phyloP scores from a whole-genome alignment of 2,329 filamentous ascomycete genomes.

The Penicillium psychrosexuale region DNA sequence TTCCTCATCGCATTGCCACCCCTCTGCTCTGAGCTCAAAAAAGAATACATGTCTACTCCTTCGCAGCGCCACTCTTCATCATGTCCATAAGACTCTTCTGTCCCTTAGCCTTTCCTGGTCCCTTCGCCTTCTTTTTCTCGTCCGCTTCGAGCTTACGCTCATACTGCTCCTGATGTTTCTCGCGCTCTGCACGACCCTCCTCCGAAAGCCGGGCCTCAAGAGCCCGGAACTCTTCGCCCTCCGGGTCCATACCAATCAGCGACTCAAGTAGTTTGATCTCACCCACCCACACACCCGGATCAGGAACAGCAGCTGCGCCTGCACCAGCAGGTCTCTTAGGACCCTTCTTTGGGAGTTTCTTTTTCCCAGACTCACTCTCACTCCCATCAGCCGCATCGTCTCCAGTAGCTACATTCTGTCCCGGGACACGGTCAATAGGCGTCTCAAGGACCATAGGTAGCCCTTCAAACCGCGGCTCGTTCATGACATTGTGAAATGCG shows the following conservation, averaged over 20 bases:
- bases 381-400: conserved; percentile 17
- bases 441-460: conserved; percentile 94
- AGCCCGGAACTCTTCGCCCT: conserved; percentile 66
- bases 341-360: conserved; percentile 21
- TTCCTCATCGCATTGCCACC: neutral
- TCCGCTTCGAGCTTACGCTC: conserved; percentile 68
- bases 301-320: conserved; percentile 55
- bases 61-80: conserved; percentile 27
- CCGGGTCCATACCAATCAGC: conserved; percentile 77
- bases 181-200: conserved; percentile 67
- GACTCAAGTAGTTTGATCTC: conserved; percentile 94
- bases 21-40: neutral
- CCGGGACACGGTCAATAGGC: conserved; percentile 72
- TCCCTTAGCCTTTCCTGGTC: conserved; percentile 35
- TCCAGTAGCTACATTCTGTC: conserved; percentile 14
- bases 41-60: neutral
- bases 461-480: conserved; percentile 69
- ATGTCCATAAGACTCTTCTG: conserved; percentile 38
- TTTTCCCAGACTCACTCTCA: conserved; percentile 21
- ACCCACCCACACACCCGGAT: conserved; percentile 80
- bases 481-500: conserved; percentile 89
- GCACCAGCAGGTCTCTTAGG: conserved; percentile 23
- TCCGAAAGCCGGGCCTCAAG: conserved; percentile 65
- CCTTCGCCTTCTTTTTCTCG: conserved; percentile 47
- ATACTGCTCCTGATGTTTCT: conserved; percentile 73